These are phyloP conservation scores for Talaromyces marneffei DNA, from an alignment of 2,329 filamentous ascomycete genomes.

Conservation along the genomic window DNA sequence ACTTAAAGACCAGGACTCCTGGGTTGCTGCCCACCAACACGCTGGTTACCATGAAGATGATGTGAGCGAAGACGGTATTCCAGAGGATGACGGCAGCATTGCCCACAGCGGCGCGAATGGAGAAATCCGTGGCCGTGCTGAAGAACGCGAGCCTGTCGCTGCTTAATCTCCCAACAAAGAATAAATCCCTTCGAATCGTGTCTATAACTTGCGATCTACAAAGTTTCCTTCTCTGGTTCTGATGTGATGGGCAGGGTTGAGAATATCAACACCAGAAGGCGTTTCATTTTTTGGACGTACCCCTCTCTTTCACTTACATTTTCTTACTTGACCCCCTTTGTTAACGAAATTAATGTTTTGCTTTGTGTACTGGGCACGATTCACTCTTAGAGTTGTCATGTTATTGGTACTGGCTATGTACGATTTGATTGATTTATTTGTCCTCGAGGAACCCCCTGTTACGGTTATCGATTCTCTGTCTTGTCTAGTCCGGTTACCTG, in stretches of 20 bases:
- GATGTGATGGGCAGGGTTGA: not conserved
- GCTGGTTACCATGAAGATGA: slow-evolving; percentile 40
- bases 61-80: slow-evolving; percentile 36
- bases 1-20: slow-evolving; percentile 69
- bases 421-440: not conserved
- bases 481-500: not conserved
- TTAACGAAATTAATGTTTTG: not conserved
- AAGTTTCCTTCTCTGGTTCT: not conserved
- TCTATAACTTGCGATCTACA: slow-evolving; percentile 1
- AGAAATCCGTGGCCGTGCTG: slow-evolving; percentile 32
- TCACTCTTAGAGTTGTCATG: not conserved
- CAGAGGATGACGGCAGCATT: slow-evolving; percentile 30
- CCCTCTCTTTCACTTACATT: not conserved
- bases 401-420: not conserved
- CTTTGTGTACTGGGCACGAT: not conserved
- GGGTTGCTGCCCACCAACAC: slow-evolving; percentile 67
- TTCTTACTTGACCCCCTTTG: not conserved
- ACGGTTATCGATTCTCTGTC: not conserved
- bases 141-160: slow-evolving; percentile 24
- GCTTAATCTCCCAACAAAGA: slow-evolving; percentile 4
- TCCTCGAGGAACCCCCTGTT: not conserved
- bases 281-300: slow-evolving; percentile 4
- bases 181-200: not conserved
- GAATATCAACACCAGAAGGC: not conserved
- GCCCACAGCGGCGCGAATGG: slow-evolving; percentile 22